Base-by-base conservation (phyloP, 2,329 filamentous ascomycete genomes). In the Cercospora sp. region DNA sequence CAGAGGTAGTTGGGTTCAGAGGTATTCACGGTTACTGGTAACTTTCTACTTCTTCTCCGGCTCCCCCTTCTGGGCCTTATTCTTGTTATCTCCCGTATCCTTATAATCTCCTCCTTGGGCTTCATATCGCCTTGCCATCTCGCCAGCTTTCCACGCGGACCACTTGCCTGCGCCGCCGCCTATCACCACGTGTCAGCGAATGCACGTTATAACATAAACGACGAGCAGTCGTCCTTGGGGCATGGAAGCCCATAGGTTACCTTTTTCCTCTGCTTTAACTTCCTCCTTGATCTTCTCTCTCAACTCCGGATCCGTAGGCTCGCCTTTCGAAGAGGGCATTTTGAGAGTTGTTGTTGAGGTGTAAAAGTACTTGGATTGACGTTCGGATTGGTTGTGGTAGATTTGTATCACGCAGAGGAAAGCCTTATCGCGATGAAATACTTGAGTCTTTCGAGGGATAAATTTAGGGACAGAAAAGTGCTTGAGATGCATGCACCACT, bases 241-340 rank as follows among this genome's bases (percentile, higher is more conserved):
- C 16, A 57, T 16, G 23, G 13, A 3, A 20, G 42, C 10, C 20
- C 5, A 10, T 8, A 10, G 20, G 8, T 9, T 66, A 75, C 76
- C 76, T 70, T 77, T 78, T 69, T 76, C 73, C 60, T 77, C 75
- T 12, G 62, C 61, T 68, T 77, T 77, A 30, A 78, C 76, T 65
- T 78, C 76, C 67, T 78, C 75, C 69, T 78, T 77, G 67, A 78
- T 72, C 69, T 72, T 73, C 65, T 77, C 75, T 13, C 76, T 68
- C 60, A 78, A 63, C 60, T 77, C 75, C 1, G 76, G 76, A 67
- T 78, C 75, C 1, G 75, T 77, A 10, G 76, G 76, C 63, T 76
- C 72, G 62, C 76, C 76, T 65, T 78, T 78, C 2, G 74, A 75
- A 5, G 75, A 77, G 5, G 73, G 71, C 76, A 78, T 77, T 28